These are phyloP conservation scores for Russula sp. DNA, from an alignment of 768 basidiomycete species.

Conservation along the genomic window DNA sequence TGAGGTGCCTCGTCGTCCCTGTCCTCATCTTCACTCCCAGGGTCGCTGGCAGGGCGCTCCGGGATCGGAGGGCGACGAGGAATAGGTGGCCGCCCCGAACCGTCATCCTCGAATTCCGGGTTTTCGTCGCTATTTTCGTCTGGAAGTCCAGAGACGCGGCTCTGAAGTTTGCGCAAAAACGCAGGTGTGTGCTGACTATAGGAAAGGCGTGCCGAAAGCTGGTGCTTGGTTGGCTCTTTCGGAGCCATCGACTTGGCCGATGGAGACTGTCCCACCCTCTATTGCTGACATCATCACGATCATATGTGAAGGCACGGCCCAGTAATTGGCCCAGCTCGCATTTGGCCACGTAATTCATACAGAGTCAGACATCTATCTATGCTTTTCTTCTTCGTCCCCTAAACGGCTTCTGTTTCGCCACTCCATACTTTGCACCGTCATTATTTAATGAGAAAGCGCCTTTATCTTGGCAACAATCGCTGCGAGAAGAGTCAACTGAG, in stretches of 20 bases:
- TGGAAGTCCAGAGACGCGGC: slow-evolving; percentile 50
- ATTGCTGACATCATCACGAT: background rate
- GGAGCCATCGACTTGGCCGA: slow-evolving; percentile 31
- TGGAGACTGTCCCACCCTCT: background rate
- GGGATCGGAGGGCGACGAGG: slow-evolving; percentile 69
- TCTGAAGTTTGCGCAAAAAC: slow-evolving; percentile 63
- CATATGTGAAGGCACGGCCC: background rate
- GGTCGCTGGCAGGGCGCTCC: slow-evolving; percentile 57
- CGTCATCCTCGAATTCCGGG: slow-evolving; percentile 55
- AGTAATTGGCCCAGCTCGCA: background rate
- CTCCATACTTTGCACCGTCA: background rate
- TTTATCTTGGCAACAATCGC: slow-evolving; percentile 46
- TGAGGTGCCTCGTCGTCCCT: slow-evolving; percentile 75
- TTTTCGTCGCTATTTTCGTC: slow-evolving; percentile 45
- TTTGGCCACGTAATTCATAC: no score
- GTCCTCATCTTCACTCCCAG: slow-evolving; percentile 64
- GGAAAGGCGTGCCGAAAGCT: slow-evolving; percentile 63
- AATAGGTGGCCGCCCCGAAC: slow-evolving; percentile 66
- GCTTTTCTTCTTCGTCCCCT: background rate
- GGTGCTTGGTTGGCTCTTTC: slow-evolving; percentile 64
- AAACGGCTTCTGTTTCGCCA: background rate
- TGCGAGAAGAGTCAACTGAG: slow-evolving; percentile 19
- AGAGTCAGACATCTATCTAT: background rate
- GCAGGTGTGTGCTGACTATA: slow-evolving; percentile 57
- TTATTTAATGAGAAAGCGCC: slow-evolving; percentile 32